A percentile compares a stretch with the other conserved stretches of the same genome.
These are phyloP conservation scores for Maudiozyma saulgeensis DNA, from an alignment of 805 yeast species.

Conservation along the genomic window DNA sequence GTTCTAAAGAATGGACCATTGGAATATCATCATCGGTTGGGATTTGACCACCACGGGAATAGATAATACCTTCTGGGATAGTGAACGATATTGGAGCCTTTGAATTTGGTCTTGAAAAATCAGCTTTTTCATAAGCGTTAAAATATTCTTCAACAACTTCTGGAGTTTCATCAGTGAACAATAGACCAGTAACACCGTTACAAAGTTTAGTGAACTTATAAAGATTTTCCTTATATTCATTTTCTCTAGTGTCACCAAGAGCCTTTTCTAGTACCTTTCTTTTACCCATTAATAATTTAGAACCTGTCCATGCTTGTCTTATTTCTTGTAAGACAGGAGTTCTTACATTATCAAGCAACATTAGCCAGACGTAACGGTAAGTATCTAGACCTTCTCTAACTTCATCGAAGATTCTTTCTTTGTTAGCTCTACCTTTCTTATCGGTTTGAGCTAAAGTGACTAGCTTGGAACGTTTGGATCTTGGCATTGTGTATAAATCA, in stretches of 20 bases:
- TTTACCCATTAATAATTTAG: slow-evolving; percentile 82
- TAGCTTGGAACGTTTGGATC: slow-evolving; percentile 92
- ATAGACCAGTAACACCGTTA: slow-evolving; percentile 74
- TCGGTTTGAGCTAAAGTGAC: slow-evolving; percentile 94
- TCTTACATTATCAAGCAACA: slow-evolving; percentile 83
- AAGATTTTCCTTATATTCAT: slow-evolving; percentile 82
- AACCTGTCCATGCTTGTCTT: slow-evolving; percentile 86
- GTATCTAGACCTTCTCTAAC: slow-evolving; percentile 74
- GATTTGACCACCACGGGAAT: slow-evolving; percentile 91
- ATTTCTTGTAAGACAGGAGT: slow-evolving; percentile 92
- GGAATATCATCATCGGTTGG: slow-evolving; percentile 90
- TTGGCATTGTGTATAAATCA: slow-evolving; percentile 54
- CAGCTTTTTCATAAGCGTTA: slow-evolving; percentile 63
- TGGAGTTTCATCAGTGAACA: slow-evolving; percentile 83
- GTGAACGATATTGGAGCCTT: slow-evolving; percentile 74
- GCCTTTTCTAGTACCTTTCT: slow-evolving; percentile 90
- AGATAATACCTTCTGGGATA: slow-evolving; percentile 83
- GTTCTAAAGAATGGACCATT: slow-evolving; percentile 91
- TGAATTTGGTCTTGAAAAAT: slow-evolving; percentile 84
- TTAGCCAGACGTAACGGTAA: slow-evolving; percentile 72
- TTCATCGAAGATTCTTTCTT: slow-evolving; percentile 84
- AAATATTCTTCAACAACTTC: slow-evolving; percentile 88
- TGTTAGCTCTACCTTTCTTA: slow-evolving; percentile 89
- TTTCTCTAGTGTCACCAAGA: slow-evolving; percentile 76
- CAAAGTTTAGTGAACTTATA: slow-evolving; percentile 55